A percentile compares a stretch with the other conserved stretches of the same genome.
Evolutionary conservation across 768 basidiomycete species (phyloP).

Genomic region (Leccinum aurantiacum): DNA sequence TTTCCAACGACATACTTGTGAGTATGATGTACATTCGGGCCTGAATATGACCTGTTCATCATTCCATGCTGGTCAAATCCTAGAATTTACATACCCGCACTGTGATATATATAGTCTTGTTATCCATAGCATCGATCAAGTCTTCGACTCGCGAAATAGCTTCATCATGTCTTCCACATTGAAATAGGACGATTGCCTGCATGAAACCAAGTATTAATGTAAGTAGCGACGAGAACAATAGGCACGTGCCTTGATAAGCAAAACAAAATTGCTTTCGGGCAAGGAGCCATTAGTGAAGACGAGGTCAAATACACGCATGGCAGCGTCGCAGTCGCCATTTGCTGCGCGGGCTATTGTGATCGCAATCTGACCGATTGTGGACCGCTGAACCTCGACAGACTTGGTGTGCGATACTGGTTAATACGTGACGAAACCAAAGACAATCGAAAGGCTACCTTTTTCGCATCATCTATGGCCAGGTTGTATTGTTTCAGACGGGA

Average conservation of each 20-base stretch:
- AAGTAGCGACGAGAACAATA: rapidly evolving
- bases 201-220: background rate
- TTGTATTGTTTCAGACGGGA: too few relatives aligned
- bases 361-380: slow-evolving; percentile 12
- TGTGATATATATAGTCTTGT: background rate
- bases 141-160: slow-evolving; percentile 1
- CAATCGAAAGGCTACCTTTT: too few relatives aligned
- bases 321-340: slow-evolving; percentile 3
- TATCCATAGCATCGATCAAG: background rate
- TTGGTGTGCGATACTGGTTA: background rate
- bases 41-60: background rate
- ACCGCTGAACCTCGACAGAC: background rate
- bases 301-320: slow-evolving; percentile 8
- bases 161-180: slow-evolving; percentile 3
- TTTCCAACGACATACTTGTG: background rate
- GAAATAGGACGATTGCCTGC: slow-evolving; percentile 10
- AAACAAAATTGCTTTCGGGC: slow-evolving; percentile 5
- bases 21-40: slow-evolving; percentile 9
- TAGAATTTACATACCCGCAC: slow-evolving; percentile 1
- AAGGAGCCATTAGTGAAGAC: background rate
- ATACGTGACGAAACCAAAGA: too few relatives aligned
- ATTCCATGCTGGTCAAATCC: too few relatives aligned
- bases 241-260: slow-evolving; percentile 11
- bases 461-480: too few relatives aligned
- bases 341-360: background rate